phyloP scores from a whole-genome alignment of 257 asterid species.

The Plantago ovata region DNA sequence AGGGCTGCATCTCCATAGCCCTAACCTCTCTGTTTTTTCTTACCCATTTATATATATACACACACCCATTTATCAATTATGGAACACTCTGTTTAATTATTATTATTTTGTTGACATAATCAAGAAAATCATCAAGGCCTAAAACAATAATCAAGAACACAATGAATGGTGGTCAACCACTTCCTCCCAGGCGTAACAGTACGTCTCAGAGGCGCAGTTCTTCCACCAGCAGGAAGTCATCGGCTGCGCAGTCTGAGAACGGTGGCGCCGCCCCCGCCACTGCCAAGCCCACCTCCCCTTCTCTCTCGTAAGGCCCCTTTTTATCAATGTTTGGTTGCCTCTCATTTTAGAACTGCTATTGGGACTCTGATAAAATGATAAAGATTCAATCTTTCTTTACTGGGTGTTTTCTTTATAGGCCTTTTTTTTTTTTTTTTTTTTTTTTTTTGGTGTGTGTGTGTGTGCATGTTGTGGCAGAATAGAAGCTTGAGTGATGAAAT shows the following conservation, averaged over 20 bases:
- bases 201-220: slow-evolving; percentile 36
- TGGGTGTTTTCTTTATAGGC: no score
- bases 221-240: slow-evolving; percentile 33
- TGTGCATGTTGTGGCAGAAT: no score
- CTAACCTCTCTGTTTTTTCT: neutral
- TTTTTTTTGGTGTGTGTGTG: no score
- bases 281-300: slow-evolving; percentile 51
- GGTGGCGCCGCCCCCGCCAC: slow-evolving; percentile 33
- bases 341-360: neutral
- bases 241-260: slow-evolving; percentile 43
- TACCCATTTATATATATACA: no score
- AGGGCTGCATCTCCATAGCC: neutral
- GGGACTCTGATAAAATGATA: neutral
- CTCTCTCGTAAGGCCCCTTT: slow-evolving; percentile 43
- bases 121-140: neutral
- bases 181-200: slow-evolving; percentile 49
- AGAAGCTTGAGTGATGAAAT: neutral
- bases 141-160: slow-evolving; percentile 11
- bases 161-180: slow-evolving; percentile 47
- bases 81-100: no score
- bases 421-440: no score
- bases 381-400: neutral
- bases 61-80: no score
- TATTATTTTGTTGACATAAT: no score
- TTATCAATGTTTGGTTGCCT: neutral